Evolutionary conservation across 441 rosid species (phyloP).

Genomic region (Gossypium trilobum): DNA sequence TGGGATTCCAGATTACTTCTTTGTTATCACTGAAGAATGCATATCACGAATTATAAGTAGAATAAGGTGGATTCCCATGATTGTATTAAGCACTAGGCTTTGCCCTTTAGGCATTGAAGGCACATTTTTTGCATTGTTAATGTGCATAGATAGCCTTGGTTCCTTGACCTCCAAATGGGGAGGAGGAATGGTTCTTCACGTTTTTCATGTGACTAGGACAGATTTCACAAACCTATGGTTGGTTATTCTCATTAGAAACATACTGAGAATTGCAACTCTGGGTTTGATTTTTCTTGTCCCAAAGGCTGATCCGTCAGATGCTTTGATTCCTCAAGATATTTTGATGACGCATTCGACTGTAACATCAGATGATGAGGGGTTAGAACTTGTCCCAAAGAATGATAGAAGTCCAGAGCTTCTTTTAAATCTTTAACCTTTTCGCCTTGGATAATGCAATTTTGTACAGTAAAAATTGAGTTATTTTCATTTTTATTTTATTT

Average conservation of each 20-base stretch:
- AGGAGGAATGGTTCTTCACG: slow-evolving; percentile 56
- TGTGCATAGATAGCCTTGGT: slow-evolving; percentile 74
- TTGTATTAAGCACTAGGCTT: slow-evolving; percentile 56
- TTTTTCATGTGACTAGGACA: slow-evolving; percentile 54
- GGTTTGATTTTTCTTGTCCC: slow-evolving; percentile 63
- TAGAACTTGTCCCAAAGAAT: slow-evolving; percentile 27
- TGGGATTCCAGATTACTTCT: slow-evolving; percentile 66
- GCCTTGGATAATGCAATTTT: neutral
- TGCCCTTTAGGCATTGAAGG: slow-evolving; percentile 78
- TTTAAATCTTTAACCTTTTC: neutral
- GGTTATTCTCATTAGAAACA: slow-evolving; percentile 50
- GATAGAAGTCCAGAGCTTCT: neutral
- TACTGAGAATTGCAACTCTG: slow-evolving; percentile 44
- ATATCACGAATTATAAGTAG: slow-evolving; percentile 42
- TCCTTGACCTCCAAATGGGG: slow-evolving; percentile 51
- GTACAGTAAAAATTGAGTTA: neutral
- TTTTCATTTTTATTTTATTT: neutral
- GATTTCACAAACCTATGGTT: slow-evolving; percentile 58
- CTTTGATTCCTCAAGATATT: slow-evolving; percentile 29
- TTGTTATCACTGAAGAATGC: slow-evolving; percentile 61
- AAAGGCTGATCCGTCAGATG: slow-evolving; percentile 33
- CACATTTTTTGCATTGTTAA: slow-evolving; percentile 63
- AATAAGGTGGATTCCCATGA: slow-evolving; percentile 72
- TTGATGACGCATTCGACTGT: slow-evolving; percentile 15
- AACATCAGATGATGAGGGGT: slow-evolving; percentile 21